phyloP scores from a whole-genome alignment of 2,329 filamentous ascomycete species.

The Aureobasidium sp. region DNA sequence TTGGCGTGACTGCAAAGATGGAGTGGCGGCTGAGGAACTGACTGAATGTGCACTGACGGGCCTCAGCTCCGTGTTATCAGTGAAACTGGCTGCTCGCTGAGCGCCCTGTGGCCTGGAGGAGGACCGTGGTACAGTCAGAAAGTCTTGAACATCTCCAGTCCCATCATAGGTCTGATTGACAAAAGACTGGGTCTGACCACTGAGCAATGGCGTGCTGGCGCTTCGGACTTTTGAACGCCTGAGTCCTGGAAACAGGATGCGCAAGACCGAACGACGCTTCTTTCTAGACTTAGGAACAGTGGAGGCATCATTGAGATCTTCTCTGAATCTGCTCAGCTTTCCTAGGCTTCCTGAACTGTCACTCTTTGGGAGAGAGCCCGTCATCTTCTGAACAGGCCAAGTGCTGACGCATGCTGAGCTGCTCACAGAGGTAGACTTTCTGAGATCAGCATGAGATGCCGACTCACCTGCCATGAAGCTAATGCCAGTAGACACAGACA shows the following conservation, averaged over 20 bases:
- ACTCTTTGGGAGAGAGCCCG: slow-evolving; percentile 20
- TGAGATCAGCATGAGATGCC: background rate
- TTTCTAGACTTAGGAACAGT: slow-evolving; percentile 19
- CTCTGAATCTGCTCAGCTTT: slow-evolving; percentile 17
- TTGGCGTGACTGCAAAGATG: slow-evolving; percentile 15
- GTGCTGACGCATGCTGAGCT: background rate
- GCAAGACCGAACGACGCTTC: slow-evolving; percentile 27
- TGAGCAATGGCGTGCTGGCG: slow-evolving; percentile 22
- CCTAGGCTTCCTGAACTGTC: slow-evolving; percentile 21
- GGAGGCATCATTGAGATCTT: slow-evolving; percentile 18
- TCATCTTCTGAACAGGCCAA: background rate
- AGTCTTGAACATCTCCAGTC: slow-evolving; percentile 19
- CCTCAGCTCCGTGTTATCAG: background rate
- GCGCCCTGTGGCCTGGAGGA: background rate
- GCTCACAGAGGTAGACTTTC: background rate
- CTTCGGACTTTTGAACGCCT: slow-evolving; percentile 20
- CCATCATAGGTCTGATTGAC: slow-evolving; percentile 20
- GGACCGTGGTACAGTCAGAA: slow-evolving; percentile 19
- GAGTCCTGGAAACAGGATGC: slow-evolving; percentile 23
- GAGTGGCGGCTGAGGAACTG: background rate
- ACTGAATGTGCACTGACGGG: background rate
- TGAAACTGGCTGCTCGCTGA: slow-evolving; percentile 13
- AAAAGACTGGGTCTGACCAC: background rate
- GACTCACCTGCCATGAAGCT: background rate
- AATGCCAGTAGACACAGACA: slow-evolving; percentile 4